A percentile compares a stretch with the other conserved stretches of the same genome.
Evolutionary conservation across 208 protist species (phyloP).

Genomic region (Leishmania tropica): DNA sequence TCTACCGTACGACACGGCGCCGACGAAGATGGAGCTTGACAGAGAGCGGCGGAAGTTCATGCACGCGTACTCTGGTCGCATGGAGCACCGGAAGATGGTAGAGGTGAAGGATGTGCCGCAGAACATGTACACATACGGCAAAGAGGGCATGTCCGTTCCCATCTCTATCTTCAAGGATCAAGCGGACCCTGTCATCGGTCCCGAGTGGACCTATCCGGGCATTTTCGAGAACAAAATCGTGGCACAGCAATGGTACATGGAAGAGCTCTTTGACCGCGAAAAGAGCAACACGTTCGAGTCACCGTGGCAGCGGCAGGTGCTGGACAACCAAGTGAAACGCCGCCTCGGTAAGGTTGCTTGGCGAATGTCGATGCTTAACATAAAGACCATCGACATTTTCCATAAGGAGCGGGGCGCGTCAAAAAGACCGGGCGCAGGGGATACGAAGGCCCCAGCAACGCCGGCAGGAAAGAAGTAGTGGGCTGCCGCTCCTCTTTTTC

Average conservation of each 20-base stretch:
- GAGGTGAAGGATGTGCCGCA: conserved; percentile 88
- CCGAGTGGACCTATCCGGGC: conserved; percentile 91
- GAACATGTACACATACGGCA: conserved; percentile 93
- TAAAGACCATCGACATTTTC: conserved; percentile 84
- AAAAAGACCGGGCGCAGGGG: conserved; percentile 58
- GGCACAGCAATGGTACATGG: conserved; percentile 77
- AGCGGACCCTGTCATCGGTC: conserved; percentile 84
- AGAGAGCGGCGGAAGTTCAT: conserved; percentile 71
- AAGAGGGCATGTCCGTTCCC: conserved; percentile 92
- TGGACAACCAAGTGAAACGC: conserved; percentile 88
- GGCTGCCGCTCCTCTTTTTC: neutral
- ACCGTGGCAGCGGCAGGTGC: conserved; percentile 78
- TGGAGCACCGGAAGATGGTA: conserved; percentile 78
- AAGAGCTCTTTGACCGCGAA: conserved; percentile 87
- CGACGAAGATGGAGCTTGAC: conserved; percentile 81
- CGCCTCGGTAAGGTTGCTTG: conserved; percentile 67
- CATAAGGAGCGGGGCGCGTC: conserved; percentile 85
- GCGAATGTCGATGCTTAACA: conserved; percentile 80
- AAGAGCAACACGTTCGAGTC: conserved; percentile 69
- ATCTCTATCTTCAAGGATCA: conserved; percentile 93
- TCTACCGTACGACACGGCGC: conserved; percentile 82
- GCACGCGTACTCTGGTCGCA: conserved; percentile 69
- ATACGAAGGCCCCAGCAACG: conserved; percentile 24
- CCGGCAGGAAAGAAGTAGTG: conserved; percentile 33
- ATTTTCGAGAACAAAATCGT: conserved; percentile 93